Percentiles rank a stretch among this genome's conserved stretches.
These are phyloP conservation scores for Phoenix roebelenii DNA, from an alignment of 176 grass and related monocot species.

Conservation along the genomic window DNA sequence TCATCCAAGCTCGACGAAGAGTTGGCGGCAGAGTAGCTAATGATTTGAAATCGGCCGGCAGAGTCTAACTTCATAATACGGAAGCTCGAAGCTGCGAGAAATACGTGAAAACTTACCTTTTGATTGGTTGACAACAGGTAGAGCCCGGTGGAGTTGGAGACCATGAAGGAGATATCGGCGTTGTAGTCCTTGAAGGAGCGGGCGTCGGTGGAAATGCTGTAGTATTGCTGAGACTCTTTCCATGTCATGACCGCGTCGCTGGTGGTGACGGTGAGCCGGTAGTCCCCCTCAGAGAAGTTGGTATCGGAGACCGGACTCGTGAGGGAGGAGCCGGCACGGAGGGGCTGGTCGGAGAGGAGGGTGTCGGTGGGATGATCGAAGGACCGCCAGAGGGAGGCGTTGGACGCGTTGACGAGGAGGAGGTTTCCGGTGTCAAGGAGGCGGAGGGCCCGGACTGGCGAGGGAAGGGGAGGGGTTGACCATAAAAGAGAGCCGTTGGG, in stretches of 20 bases:
- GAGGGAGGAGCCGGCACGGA: conserved; percentile 36
- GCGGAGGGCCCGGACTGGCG: conserved; percentile 30
- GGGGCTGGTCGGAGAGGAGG: conserved; percentile 43
- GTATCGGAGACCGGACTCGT: conserved; percentile 11
- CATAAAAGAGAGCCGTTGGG: conserved; percentile 41
- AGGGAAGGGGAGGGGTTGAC: conserved; percentile 34
- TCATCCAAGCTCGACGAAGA: conserved; percentile 28
- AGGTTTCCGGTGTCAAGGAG: conserved; percentile 69
- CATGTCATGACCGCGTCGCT: conserved; percentile 40
- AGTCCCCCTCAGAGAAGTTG: conserved; percentile 37
- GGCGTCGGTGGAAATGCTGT: conserved; percentile 49
- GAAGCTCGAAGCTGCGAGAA: conserved; percentile 31
- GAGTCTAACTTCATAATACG: conserved; percentile 38
- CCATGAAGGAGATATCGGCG: conserved; percentile 35
- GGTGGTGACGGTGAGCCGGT: conserved; percentile 24
- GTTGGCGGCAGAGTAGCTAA: conserved; percentile 43
- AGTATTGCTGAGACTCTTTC: conserved; percentile 47
- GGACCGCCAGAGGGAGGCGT: conserved; percentile 68
- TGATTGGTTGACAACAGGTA: conserved; percentile 28
- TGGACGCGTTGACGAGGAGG: conserved; percentile 42
- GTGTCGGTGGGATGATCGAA: conserved; percentile 65
- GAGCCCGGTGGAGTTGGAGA: conserved; percentile 47
- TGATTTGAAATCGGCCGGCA: conserved; percentile 43
- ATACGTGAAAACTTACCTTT: conserved; percentile 24
- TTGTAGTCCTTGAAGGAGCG: conserved; percentile 42